These are phyloP conservation scores for Ophiostoma sp. DNA, from an alignment of 2,329 filamentous ascomycete species.

Conservation along the genomic window DNA sequence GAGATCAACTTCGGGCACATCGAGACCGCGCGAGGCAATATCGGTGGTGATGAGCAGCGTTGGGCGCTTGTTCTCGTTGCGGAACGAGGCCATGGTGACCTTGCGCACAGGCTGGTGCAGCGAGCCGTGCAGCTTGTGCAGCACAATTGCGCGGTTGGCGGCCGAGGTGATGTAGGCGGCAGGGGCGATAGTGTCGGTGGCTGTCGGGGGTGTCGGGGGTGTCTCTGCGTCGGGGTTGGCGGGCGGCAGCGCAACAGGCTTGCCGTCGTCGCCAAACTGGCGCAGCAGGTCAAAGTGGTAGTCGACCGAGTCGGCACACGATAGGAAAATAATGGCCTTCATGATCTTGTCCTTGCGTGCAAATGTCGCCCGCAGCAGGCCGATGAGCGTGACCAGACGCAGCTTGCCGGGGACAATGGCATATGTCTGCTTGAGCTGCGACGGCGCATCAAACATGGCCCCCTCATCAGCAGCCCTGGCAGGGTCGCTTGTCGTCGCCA, in stretches of 20 bases:
- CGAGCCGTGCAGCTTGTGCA: conserved; percentile 88
- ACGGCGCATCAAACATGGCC: conserved; percentile 68
- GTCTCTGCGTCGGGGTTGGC: conserved; percentile 28
- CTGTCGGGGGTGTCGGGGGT: conserved; percentile 22
- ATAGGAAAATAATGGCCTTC: conserved; percentile 96
- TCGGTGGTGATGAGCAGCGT: conserved; percentile 89
- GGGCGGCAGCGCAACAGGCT: background rate
- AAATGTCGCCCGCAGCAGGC: conserved; percentile 80
- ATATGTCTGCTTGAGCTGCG: conserved; percentile 91
- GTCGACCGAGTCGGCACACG: conserved; percentile 93
- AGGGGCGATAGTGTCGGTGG: conserved; percentile 57
- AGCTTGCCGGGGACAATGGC: conserved; percentile 83
- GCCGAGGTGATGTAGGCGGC: conserved; percentile 68
- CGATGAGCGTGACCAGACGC: conserved; percentile 79
- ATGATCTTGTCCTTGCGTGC: conserved; percentile 83
- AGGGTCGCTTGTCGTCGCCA: conserved; percentile 38
- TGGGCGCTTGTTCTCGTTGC: conserved; percentile 60
- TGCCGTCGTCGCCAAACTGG: conserved; percentile 29
- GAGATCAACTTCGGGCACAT: conserved; percentile 89
- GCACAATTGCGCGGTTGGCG: conserved; percentile 65
- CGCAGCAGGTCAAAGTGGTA: conserved; percentile 87
- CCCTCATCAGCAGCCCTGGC: background rate
- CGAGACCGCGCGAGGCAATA: conserved; percentile 89
- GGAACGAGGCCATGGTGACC: conserved; percentile 75
- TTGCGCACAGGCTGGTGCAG: conserved; percentile 83